Evolutionary conservation across 805 yeast genomes (phyloP).

Genomic region (Lipomyces japonicus): DNA sequence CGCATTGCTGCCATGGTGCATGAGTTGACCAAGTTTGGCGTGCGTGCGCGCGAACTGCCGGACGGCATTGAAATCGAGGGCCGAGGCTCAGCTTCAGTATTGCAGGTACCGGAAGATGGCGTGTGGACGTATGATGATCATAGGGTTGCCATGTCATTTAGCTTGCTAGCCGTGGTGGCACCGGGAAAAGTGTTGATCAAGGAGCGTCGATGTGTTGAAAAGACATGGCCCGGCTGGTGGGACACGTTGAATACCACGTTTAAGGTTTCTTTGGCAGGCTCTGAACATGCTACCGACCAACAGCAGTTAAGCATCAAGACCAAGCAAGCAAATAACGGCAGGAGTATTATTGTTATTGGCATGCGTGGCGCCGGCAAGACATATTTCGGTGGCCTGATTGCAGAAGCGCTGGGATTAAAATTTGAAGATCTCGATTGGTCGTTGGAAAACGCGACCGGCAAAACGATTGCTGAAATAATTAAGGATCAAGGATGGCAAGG

Average conservation of each 20-base stretch:
- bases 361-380: conserved; percentile 99
- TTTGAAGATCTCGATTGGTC: conserved; percentile 73
- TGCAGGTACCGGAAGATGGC: conserved; percentile 62
- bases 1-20: conserved; percentile 92
- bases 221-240: conserved; percentile 99
- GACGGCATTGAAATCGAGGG: conserved; percentile 93
- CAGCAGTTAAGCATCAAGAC: conserved; percentile 21
- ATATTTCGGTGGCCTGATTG: conserved; percentile 75
- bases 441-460: conserved; percentile 54
- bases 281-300: conserved; percentile 25
- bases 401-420: conserved; percentile 61
- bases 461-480: conserved; percentile 44
- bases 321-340: conserved; percentile 20
- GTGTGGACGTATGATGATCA: conserved; percentile 88
- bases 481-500: conserved; percentile 80
- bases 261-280: conserved; percentile 65
- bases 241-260: conserved; percentile 73
- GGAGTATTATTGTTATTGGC: conserved; percentile 52
- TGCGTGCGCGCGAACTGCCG: conserved; percentile 72
- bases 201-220: conserved; percentile 89
- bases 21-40: conserved; percentile 88
- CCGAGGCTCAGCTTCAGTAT: conserved; percentile 38
- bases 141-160: conserved; percentile 96
- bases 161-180: conserved; percentile 75
- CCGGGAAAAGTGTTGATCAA: conserved; percentile 62